Evolutionary conservation across 2,329 filamentous ascomycete species (phyloP), one percentile per base, ranked within the genome.

Genomic region (Fonsecaea nubica): DNA sequence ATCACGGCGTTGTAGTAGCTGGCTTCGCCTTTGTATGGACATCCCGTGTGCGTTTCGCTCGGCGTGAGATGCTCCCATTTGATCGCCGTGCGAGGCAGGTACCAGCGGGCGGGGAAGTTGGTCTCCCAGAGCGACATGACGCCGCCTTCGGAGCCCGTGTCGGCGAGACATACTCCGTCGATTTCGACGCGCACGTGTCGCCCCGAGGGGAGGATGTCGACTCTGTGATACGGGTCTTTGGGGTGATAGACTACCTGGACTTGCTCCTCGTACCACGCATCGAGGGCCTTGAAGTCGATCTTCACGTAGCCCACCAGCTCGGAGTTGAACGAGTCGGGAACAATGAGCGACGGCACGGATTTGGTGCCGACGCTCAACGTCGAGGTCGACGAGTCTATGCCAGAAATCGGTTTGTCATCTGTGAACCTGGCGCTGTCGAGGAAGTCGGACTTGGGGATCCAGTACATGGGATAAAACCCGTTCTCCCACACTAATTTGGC

Each of bases 71-170:
- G 67, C 25, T 67, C 53, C 68, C 70, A 73, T 12, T 67, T 66
- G 33, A 73, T 57, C 1, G 72, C 72, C 10, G 69, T 73, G n/a
- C 60, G 63, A 32, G 72, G 72, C 50, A 73, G 40, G 53, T 73
- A 73, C 72, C 72, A 73, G 9, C 72, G 57, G 1, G 48, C 71
- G 0, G 72, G 72, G 50, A 72, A 71, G 21, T 67, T 69, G 38
- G 72, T 73, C 53, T 73, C 72, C 68, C 69, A 73, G 1, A 73
- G 65, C 25, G 71, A 68, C 62, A 71, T 63, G 50, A 72, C 72
- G 25, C 72, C 72, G 13, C 72, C 72, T 45, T 73, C 64, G 21
- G 52, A 57, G 4, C 45, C 63, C 2, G 72, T 72, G 63, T 73
- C 72, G 3, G 72, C 72, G 12, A 73, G 56, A 21, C 62, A 42